Base-by-base conservation (phyloP, 2,329 filamentous ascomycete species). In the Polytolypa hystricis region DNA sequence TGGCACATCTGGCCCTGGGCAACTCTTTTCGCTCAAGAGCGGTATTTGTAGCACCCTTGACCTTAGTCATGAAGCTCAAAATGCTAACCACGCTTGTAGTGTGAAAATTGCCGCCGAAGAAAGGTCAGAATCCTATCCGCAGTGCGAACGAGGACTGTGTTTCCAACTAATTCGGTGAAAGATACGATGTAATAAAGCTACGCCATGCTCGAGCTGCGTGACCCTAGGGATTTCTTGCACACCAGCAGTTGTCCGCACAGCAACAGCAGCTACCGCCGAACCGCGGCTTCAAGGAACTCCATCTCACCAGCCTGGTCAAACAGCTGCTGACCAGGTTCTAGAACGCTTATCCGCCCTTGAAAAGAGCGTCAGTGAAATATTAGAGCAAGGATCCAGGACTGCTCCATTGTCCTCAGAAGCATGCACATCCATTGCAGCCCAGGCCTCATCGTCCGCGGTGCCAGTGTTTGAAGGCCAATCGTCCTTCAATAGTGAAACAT, bases 401-500 rank as follows among this genome's bases (percentile, higher is more conserved):
- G 47, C 35, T n/a, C 27, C 40, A 7, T 14, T 27, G n/a, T 20
- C 36, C 1, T n/a, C 37, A 5, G 19, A 40, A 3, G 18, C 28
- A 10, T 30, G 33, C 8, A 27, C 42, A 4, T 38, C 8, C n/a
- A 26, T 26, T n/a, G 8, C 23, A n/a, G 23, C 23, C n/a, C 23
- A 26, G n/a, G 23, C n/a, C 8, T 26, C 23, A n/a, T 26, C 37
- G 4, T 23, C n/a, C n/a, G 39, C 44, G 2, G 40, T 38, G 12
- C 46, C 48, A 11, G 40, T 47, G 9, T 52, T 51, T 32, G 67
- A 70, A 41, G 67, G 67, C 3, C 65, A 65, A 35, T 69, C 67
- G 1, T 65, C 67, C 3, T 57, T 70, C 16, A 57, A 56, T 20
- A 58, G 60, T 10, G 66, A 70, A 41, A 69, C 66, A 0, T 61